These are phyloP conservation scores for Colletotrichum scovillei DNA, from an alignment of 2,329 filamentous ascomycete genomes.

Conservation along the genomic window DNA sequence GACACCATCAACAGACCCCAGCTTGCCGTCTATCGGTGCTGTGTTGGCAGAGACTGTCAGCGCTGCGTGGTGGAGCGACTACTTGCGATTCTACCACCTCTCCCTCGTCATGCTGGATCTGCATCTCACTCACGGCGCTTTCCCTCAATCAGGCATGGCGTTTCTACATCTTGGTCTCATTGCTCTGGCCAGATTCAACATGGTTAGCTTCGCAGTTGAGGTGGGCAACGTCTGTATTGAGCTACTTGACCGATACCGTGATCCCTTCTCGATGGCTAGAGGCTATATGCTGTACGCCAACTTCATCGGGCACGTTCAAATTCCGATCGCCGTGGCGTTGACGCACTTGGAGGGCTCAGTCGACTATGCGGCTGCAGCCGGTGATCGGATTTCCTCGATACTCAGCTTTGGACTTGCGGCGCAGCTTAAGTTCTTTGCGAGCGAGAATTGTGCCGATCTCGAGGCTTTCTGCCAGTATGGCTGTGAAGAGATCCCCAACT, in stretches of 20 bases:
- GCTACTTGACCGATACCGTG: conserved; percentile 71
- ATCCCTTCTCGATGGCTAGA: conserved; percentile 74
- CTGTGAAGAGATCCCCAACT: conserved; percentile 79
- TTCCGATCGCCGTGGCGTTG: conserved; percentile 68
- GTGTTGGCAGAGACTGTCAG: conserved; percentile 77
- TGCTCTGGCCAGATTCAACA: conserved; percentile 75
- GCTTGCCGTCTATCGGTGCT: conserved; percentile 73
- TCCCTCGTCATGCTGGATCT: conserved; percentile 74
- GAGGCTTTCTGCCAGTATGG: conserved; percentile 78
- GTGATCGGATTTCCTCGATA: conserved; percentile 78
- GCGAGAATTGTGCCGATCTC: conserved; percentile 75
- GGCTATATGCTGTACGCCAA: conserved; percentile 76
- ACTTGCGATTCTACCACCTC: conserved; percentile 78
- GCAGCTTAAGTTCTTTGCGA: conserved; percentile 75
- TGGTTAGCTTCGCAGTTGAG: conserved; percentile 75
- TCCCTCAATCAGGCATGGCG: conserved; percentile 75
- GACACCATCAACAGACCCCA: conserved; percentile 58
- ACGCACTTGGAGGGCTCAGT: conserved; percentile 72
- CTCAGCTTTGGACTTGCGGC: conserved; percentile 77
- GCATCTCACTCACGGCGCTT: conserved; percentile 72
- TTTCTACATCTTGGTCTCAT: conserved; percentile 78
- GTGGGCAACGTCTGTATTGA: conserved; percentile 72
- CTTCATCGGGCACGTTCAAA: conserved; percentile 77
- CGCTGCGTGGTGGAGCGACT: conserved; percentile 80
- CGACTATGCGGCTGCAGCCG: conserved; percentile 73